Evolutionary conservation across 768 basidiomycete species (phyloP).

Genomic region (Termitomyces eurrhizus): DNA sequence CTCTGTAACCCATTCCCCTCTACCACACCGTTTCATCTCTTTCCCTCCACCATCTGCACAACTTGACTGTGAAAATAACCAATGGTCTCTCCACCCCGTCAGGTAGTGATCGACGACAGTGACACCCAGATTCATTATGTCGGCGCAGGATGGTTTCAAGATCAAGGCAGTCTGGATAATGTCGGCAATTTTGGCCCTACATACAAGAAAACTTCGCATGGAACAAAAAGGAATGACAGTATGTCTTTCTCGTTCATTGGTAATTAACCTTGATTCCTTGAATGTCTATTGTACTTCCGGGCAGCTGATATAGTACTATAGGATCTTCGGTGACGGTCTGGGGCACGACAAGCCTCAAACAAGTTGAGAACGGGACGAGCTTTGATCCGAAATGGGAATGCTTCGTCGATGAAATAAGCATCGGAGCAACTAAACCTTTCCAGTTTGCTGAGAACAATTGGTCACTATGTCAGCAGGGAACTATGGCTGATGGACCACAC

Average conservation of each 20-base stretch:
- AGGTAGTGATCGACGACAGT: background rate
- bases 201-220: conserved; percentile 7
- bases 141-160: background rate
- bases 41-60: background rate
- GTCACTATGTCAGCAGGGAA: conserved; percentile 15
- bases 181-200: background rate
- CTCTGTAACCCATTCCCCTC: too few species aligned
- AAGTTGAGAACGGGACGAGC: background rate
- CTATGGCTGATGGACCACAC: conserved; percentile 19
- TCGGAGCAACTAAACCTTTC: conserved; percentile 10
- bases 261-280: conserved; percentile 1
- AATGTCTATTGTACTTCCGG: background rate
- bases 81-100: background rate
- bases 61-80: background rate
- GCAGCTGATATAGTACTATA: background rate
- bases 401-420: conserved; percentile 20
- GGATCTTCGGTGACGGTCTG: conserved; percentile 15
- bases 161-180: background rate
- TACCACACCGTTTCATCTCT: background rate
- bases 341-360: conserved; percentile 18
- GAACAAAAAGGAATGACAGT: conserved; percentile 24
- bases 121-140: conserved; percentile 20
- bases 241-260: conserved; percentile 27
- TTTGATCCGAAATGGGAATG: conserved; percentile 23
- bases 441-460: conserved; percentile 18